These are phyloP conservation scores for Cronartium quercuum DNA, from an alignment of 1,284 basidiomycete species.

Conservation along the genomic window DNA sequence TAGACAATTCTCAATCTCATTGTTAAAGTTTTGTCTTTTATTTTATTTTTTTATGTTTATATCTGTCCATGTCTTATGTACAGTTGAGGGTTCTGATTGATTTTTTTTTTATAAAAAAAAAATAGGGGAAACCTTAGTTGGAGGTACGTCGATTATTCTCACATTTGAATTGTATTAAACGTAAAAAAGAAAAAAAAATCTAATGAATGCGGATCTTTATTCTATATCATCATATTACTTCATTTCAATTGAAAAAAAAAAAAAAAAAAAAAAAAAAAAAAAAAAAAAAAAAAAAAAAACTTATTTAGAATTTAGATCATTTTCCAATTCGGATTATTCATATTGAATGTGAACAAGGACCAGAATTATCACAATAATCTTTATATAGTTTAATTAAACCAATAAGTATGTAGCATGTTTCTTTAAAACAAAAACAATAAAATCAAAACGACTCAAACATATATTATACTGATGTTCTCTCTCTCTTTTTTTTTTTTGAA, in stretches of 20 bases:
- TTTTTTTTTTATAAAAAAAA: neutral
- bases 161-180: neutral
- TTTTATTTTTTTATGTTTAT: too few species aligned
- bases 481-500: constrained; percentile 7
- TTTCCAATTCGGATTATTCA: constrained; percentile 67
- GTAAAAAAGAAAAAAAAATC: neutral
- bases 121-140: neutral
- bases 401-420: constrained; percentile 52
- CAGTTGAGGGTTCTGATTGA: neutral
- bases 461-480: neutral
- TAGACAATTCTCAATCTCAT: neutral
- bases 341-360: constrained; percentile 76
- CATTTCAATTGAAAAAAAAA: too few species aligned
- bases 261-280: too few species aligned
- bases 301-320: constrained; percentile 73
- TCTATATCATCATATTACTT: too few species aligned
- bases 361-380: constrained; percentile 66
- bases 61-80: neutral
- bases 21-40: neutral
- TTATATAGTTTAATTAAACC: constrained; percentile 63
- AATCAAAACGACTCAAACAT: too few species aligned
- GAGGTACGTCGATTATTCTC: too few species aligned
- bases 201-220: too few species aligned
- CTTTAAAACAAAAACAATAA: too few species aligned
- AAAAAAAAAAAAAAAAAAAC: too few species aligned